Evolutionary conservation across 352 stramenopile genomes (phyloP), one percentile per base, ranked within the genome.

Genomic region (Phytophthora ohioensis): DNA sequence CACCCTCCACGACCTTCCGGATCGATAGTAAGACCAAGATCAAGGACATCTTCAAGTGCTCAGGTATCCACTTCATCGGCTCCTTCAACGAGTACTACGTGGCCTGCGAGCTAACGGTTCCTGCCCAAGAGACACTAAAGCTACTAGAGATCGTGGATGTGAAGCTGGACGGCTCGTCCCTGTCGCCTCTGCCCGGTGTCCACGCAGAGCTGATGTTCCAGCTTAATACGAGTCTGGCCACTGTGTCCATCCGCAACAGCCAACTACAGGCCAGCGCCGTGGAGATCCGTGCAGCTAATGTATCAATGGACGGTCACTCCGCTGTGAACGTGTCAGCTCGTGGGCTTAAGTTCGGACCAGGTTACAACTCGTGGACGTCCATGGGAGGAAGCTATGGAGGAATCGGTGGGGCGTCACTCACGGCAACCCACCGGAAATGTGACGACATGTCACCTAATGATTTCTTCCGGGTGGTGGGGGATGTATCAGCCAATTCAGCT

Each of bases 51-150:
- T 90, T 90, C 69, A 71, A 94, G 84, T 95, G 88, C 58, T 93
- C 85, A 0, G 57, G 67, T 1, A 60, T 87, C 17, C 81, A 82
- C 48, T 80, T 84, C 1, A 93, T 96, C 32, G 88, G 88, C 13
- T 85, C 74, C 39, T 96, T 90, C 72, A 94, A 96, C 63, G 88
- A 96, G 57, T 93, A 91, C 61, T 96, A 90, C 64, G 82, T 93
- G 9, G 63, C 78, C n/a, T 96, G 88, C 54, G 65, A 73, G 43
- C 71, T 94, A 10, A n/a, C 42, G 3, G 51, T 82, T n/a, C 74
- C 79, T 10, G 67, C 61, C 10, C 72, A 76, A 27, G 69, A 75
- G 10, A 39, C 31, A 9, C 9, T 91, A 5, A 51, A 66, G 9
- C 32, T 80, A 17, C 64, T 92, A 27, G 69, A 81, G 47, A 75